Evolutionary conservation across 129 eudicot species (phyloP), one percentile per base, ranked within the genome.

Genomic region (Artemisia tridentata): DNA sequence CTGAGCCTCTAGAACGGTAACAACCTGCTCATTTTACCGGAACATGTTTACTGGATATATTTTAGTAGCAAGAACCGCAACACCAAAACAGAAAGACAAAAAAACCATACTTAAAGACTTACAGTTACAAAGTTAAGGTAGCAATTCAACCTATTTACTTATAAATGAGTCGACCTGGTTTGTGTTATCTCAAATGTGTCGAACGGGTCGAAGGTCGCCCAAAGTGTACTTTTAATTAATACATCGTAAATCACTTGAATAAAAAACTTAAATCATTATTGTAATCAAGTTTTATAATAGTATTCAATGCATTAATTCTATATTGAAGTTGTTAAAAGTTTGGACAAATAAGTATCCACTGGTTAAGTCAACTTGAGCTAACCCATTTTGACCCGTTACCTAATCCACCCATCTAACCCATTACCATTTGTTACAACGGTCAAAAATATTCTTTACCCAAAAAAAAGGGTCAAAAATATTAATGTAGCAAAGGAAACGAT

Each of bases 371-470:
- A 51, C 56, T 6, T 51, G 56, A 51, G 15, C 7, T 51, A 7
- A 11, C 56, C 69, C n/a, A 4, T 18, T 64, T 64, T 64, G 34
- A 64, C 29, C 52, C 69, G 46, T 43, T 64, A 41, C n/a, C 23
- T 2, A 41, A 16, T 25, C 52, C 16, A 18, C 11, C 25, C 41
- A 45, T 58, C 20, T 29, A 48, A 43, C 57, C 27, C 11, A 38
- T 38, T 38, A 38, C 14, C 47, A 2, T 53, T 25, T 5, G 10
- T 21, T 52, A 43, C 57, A 62, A 10, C 11, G 1, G 0, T 11
- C 7, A 38, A 25, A 48, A 16, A 65, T 43, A 41, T 3, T 34
- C n/a, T n/a, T n/a, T n/a, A n/a, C n/a, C n/a, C n/a, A n/a, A n/a
- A n/a, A n/a, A n/a, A n/a, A n/a, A n/a, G n/a, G 1, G 0, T 11